Conservation (phyloP, 108 stramenopile genomes). For the Mayamaea pseudoterrestris region DNA sequence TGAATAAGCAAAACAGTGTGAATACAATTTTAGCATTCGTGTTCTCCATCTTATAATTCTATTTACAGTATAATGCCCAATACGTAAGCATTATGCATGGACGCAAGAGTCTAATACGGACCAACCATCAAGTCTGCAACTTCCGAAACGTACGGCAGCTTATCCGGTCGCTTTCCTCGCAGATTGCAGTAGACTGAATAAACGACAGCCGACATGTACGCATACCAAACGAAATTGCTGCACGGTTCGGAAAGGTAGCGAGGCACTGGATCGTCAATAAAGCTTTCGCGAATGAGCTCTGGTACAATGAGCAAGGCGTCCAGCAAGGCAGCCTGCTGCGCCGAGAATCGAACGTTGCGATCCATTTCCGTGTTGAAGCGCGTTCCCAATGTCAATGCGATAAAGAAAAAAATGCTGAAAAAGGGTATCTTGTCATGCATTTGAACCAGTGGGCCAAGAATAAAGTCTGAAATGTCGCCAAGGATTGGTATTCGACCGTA, state of each 20-base stretch:
- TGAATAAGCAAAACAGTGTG: too few species aligned
- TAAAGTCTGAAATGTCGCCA: slow-evolving; percentile 34
- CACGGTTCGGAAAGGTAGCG: slow-evolving; percentile 33
- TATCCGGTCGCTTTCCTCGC: slow-evolving; percentile 52
- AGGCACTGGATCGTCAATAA: slow-evolving; percentile 26
- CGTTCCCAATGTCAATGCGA: slow-evolving; percentile 44
- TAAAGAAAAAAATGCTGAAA: slow-evolving; percentile 45
- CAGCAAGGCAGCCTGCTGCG: slow-evolving; percentile 71
- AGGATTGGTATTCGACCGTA: slow-evolving; percentile 62
- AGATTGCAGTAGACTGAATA: slow-evolving; percentile 51
- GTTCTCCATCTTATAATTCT: too few species aligned
- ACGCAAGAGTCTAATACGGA: slow-evolving; percentile 24
- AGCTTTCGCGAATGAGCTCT: slow-evolving; percentile 36
- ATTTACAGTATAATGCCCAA: too few species aligned
- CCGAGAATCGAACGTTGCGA: slow-evolving; percentile 60
- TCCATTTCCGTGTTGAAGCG: slow-evolving; percentile 36
- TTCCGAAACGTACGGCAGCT: slow-evolving; percentile 54
- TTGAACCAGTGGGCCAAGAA: slow-evolving; percentile 42
- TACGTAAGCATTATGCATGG: too few species aligned
- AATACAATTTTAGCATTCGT: too few species aligned
- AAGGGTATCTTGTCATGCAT: slow-evolving; percentile 39
- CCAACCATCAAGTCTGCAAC: slow-evolving; percentile 47
- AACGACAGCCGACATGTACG: slow-evolving; percentile 31
- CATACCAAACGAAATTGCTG: slow-evolving; percentile 59
- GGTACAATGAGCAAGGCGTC: slow-evolving; percentile 64